Evolutionary conservation across 768 basidiomycete species (phyloP).

Genomic region (Astraeus odoratus): DNA sequence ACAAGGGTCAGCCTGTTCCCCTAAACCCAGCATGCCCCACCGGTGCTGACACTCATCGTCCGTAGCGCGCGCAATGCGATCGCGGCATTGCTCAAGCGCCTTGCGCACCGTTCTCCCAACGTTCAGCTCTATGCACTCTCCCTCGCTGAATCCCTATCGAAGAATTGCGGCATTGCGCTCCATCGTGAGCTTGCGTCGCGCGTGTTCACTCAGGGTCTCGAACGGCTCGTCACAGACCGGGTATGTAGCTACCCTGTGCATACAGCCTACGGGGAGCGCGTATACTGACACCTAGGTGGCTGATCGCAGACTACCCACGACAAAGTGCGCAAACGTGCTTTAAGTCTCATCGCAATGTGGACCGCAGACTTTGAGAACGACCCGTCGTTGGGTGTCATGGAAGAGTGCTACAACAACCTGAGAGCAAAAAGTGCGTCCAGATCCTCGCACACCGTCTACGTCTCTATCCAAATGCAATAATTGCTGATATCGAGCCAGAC

Average conservation of each 20-base stretch:
- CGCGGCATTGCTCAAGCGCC: constrained; percentile 79
- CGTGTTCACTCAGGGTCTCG: constrained; percentile 85
- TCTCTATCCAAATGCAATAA: background rate
- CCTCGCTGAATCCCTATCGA: constrained; percentile 80
- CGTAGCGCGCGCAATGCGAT: constrained; percentile 80
- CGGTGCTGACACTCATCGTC: constrained; percentile 11
- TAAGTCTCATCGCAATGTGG: constrained; percentile 77
- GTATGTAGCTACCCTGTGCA: constrained; percentile 37
- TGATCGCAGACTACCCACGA: constrained; percentile 77
- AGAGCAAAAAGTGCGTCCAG: constrained; percentile 67
- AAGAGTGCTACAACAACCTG: constrained; percentile 77
- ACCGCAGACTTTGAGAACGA: constrained; percentile 78
- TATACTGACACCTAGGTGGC: constrained; percentile 11
- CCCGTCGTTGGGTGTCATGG: constrained; percentile 79
- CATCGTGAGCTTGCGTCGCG: constrained; percentile 84
- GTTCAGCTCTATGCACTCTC: constrained; percentile 93
- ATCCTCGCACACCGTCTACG: background rate
- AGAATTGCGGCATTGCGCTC: constrained; percentile 80
- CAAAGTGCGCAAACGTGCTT: constrained; percentile 72
- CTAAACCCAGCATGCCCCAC: constrained; percentile 1
- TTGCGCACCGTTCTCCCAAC: constrained; percentile 91
- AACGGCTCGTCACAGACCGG: constrained; percentile 83
- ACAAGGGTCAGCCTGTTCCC: constrained; percentile 53
- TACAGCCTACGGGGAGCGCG: background rate
- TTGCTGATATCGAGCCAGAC: constrained; percentile 34